Base-by-base conservation (phyloP, 2,329 filamentous ascomycete species). In the Fusarium sp. region DNA sequence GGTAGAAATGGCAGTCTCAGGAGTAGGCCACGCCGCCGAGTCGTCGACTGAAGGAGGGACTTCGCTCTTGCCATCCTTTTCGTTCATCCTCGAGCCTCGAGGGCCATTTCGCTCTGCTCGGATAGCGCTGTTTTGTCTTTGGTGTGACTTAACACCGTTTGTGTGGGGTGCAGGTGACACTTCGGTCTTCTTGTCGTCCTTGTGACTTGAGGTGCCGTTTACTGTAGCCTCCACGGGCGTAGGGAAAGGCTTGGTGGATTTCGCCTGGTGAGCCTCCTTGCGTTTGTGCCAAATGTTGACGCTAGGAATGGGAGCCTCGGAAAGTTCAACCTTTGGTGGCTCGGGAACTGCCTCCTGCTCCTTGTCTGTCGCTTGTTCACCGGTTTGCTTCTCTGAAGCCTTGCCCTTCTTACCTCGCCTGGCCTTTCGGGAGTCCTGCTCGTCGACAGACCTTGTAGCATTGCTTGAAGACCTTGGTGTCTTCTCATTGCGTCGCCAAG, bases 241-340 rank as follows among this genome's bases (percentile, higher is more conserved):
- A 12, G 72, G 57, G 14, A 77, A 47, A 16, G 75, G 58, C 74
- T 84, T 86, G 25, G 79, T 77, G 43, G 63, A 66, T 78, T 89
- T 90, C 41, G 87, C 83, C 67, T 86, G 83, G 46, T 85, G 81
- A 48, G 89, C 89, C 75, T 93, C 90, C 73, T 87, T 90, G 59
- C 94, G 88, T 80, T 94, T 89, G 68, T 90, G 87, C 95, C 96
- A 99, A 67, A 94, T 84, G 79, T 99, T 99, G 61, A 98, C 92
- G 3, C 89, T 80, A 1, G 96, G 96, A 45, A 92, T 85, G 30
- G 93, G 92, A 20, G 95, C 95, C 65, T 96, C 93, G 48, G 91
- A 90, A 43, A 97, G 84, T 74, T 91, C 87, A 46, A 88, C 82
- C 74, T 90, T 89, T 73, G 87, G 82, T 16, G 83, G 83, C 65